Base-by-base conservation (phyloP, 2,329 filamentous ascomycete species). In the Monilinia laxa region DNA sequence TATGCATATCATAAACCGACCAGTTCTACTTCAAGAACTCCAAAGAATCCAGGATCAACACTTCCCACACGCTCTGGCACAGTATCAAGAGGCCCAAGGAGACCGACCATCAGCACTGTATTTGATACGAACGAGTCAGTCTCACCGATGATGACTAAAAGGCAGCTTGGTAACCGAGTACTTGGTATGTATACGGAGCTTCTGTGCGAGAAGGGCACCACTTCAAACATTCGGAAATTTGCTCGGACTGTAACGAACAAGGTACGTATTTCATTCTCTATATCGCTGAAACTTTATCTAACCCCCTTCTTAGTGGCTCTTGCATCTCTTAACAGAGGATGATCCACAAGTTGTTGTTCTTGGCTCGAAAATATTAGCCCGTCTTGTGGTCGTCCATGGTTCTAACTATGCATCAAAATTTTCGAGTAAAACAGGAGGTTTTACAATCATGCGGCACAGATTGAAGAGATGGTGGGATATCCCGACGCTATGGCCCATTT, bases 231-330 rank as follows among this genome's bases (percentile, higher is more conserved):
- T 66, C 87, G 89, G 75, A 95, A 93, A 73, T 98, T 99, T 81
- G 92, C 93, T 6, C 91, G 90, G 75, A 96, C 94, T 1, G 94
- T 99, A 11, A 97, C 94, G 28, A 97, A 96, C 73, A 97, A 97
- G 84, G 91, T 92, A 81, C 75, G 81, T 78, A 64, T 35, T 66
- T 57, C 65, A 28, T 57, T 11, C 47, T 53, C 16, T 12, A 35
- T 60, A n/a, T 49, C 31, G 53, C 28, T 35, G 18, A 11, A 38
- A 53, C 16, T 62, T 72, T 71, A 76, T 74, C 74, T 81, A 75
- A 78, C 72, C 63, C 73, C 72, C 62, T 73, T 72, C 69, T 55
- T 71, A 94, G 89, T 97, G 93, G 93, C 84, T 97, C 18, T 81
- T 99, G 18, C 96, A 97, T 77, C 85, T 99, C 18, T 83, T 98